Evolutionary conservation across 2,329 filamentous ascomycete species (phyloP).

Genomic region (Arthrobotrys sphaeroides): DNA sequence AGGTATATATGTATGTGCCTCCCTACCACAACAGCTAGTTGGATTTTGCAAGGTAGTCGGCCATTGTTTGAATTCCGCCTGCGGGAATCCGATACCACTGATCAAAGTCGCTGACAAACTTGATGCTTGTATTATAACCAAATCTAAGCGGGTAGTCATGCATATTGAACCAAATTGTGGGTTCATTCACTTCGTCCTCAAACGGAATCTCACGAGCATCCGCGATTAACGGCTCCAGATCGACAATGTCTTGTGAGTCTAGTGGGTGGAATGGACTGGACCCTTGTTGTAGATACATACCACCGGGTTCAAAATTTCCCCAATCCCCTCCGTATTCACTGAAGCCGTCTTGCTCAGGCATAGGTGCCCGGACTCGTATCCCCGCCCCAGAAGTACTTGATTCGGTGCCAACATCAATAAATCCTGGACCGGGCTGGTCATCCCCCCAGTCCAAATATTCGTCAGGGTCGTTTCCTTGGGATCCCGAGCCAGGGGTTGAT

Average conservation of each 20-base stretch:
- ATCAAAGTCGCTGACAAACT: constrained; percentile 8
- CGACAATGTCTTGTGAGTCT: neutral
- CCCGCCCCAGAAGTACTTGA: neutral
- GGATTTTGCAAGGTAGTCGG: too few relatives aligned
- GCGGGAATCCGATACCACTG: constrained; percentile 12
- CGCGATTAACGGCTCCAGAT: constrained; percentile 1
- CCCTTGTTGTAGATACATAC: neutral
- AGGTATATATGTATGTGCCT: too few relatives aligned
- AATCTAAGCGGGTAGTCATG: constrained; percentile 2
- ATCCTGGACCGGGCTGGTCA: neutral
- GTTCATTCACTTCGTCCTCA: constrained; percentile 1
- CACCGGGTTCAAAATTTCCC: neutral
- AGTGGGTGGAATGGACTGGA: neutral
- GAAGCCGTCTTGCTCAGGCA: neutral
- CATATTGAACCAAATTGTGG: constrained; percentile 1
- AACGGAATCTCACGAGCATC: constrained; percentile 3
- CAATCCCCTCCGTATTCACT: neutral
- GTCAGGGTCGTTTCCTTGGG: neutral
- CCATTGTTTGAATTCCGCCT: neutral
- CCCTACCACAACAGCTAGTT: too few relatives aligned
- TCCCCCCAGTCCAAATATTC: neutral
- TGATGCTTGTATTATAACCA: constrained; percentile 6
- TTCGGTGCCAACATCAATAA: neutral
- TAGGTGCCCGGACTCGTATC: neutral
- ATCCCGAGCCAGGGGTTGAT: neutral